A percentile compares a stretch with the other conserved stretches of the same genome.
These are phyloP conservation scores for Ananas comosus DNA, from an alignment of 176 grass and related monocot genomes.

Conservation along the genomic window DNA sequence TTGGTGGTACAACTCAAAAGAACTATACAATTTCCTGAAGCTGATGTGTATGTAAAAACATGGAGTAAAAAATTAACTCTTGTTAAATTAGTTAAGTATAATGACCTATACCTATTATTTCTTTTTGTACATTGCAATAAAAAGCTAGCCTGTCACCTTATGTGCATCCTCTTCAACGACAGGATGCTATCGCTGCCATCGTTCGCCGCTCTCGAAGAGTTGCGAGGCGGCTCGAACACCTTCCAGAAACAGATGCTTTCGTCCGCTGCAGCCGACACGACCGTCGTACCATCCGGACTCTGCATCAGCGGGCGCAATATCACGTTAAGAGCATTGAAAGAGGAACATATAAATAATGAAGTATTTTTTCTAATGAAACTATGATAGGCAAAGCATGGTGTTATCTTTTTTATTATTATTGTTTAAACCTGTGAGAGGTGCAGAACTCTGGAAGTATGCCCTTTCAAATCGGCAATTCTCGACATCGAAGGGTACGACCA, in stretches of 20 bases:
- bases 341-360: background rate
- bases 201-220: constrained; percentile 4
- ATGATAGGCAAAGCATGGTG: too few relatives aligned
- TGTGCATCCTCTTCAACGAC: constrained; percentile 36
- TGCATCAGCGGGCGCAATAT: constrained; percentile 6
- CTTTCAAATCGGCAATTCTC: constrained; percentile 29
- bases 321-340: background rate
- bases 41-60: too few relatives aligned
- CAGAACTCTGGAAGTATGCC: constrained; percentile 30
- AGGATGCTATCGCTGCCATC: constrained; percentile 7
- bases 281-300: constrained; percentile 33
- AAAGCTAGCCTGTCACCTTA: constrained; percentile 15
- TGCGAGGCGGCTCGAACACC: constrained; percentile 15
- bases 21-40: too few relatives aligned
- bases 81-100: too few relatives aligned
- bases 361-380: background rate
- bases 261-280: constrained; percentile 32
- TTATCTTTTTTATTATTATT: background rate
- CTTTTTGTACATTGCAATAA: background rate
- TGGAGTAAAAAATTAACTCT: too few relatives aligned
- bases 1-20: too few relatives aligned
- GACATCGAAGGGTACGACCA: constrained; percentile 34
- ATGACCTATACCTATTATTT: too few relatives aligned
- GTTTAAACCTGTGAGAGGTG: constrained; percentile 31
- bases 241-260: constrained; percentile 37